phyloP scores from a whole-genome alignment of 2,329 filamentous ascomycete genomes.

The Xylariaceae sp. region DNA sequence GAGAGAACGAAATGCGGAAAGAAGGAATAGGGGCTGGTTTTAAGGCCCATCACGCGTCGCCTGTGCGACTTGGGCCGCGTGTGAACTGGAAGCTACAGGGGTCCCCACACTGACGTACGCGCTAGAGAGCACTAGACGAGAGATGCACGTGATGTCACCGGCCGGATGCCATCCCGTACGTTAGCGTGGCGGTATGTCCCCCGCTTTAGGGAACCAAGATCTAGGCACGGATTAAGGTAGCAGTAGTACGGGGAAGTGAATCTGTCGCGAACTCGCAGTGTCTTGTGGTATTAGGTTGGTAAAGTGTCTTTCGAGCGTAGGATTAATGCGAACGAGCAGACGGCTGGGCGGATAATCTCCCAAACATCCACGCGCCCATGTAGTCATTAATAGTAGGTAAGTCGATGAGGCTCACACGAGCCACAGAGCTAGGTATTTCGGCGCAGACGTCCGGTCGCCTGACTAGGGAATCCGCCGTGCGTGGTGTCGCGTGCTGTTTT shows the following conservation, averaged over 20 bases:
- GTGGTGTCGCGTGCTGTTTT: slow-evolving; percentile 2
- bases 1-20: neutral
- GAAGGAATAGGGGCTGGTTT: neutral
- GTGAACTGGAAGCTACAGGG: slow-evolving; percentile 2
- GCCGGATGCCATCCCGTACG: neutral
- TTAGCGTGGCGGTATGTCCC: neutral
- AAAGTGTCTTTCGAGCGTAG: neutral
- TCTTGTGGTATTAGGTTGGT: neutral
- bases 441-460: neutral
- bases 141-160: neutral
- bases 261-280: neutral
- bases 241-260: neutral
- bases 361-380: neutral
- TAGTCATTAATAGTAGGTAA: slow-evolving; percentile 3
- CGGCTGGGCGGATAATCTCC: neutral
- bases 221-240: no score
- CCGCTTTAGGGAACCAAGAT: no score
- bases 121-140: slow-evolving; percentile 1
- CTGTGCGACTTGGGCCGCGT: slow-evolving; percentile 8
- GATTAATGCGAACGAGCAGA: neutral
- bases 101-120: slow-evolving; percentile 14
- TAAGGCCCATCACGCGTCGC: slow-evolving; percentile 3
- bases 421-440: neutral
- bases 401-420: neutral
- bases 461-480: neutral